These are phyloP conservation scores for Bassia scoparia DNA, from an alignment of 148 eudicot species.

Conservation along the genomic window DNA sequence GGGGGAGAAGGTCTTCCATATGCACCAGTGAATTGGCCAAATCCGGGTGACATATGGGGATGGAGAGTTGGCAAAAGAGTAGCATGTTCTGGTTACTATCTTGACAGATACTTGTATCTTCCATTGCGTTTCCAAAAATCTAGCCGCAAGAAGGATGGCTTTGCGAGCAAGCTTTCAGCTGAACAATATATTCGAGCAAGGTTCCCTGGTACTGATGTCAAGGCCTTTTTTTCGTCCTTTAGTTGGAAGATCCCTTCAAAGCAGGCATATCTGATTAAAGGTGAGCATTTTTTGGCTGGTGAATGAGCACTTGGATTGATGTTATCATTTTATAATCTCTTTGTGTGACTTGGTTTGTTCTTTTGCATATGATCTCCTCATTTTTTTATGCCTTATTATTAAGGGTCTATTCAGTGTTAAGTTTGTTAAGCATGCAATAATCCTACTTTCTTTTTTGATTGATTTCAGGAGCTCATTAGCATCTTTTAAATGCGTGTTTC, in stretches of 20 bases:
- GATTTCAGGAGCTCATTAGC: too few species aligned
- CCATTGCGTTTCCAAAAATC: slow-evolving; percentile 45
- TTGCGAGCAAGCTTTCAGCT: slow-evolving; percentile 60
- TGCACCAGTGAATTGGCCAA: slow-evolving; percentile 74
- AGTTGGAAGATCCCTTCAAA: slow-evolving; percentile 74
- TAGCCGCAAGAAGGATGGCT: slow-evolving; percentile 30
- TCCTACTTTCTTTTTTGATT: too few species aligned
- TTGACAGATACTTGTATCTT: slow-evolving; percentile 72
- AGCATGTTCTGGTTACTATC: slow-evolving; percentile 48
- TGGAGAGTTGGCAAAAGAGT: slow-evolving; percentile 78
- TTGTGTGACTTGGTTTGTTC: too few species aligned
- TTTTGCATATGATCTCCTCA: too few species aligned
- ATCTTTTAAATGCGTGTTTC: too few species aligned
- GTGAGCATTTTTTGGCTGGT: too few species aligned
- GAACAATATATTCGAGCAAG: slow-evolving; percentile 40
- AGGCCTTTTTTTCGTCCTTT: slow-evolving; percentile 63
- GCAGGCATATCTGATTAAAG: slow-evolving; percentile 32
- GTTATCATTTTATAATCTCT: too few species aligned
- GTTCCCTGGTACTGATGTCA: slow-evolving; percentile 51
- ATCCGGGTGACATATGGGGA: slow-evolving; percentile 68
- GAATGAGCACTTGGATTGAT: too few species aligned
- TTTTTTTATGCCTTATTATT: too few species aligned
- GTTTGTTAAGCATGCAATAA: too few species aligned
- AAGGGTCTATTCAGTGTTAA: too few species aligned
- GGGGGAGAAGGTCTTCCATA: slow-evolving; percentile 71